These are phyloP conservation scores for Torulaspora indica DNA, from an alignment of 805 yeast species.

Conservation along the genomic window DNA sequence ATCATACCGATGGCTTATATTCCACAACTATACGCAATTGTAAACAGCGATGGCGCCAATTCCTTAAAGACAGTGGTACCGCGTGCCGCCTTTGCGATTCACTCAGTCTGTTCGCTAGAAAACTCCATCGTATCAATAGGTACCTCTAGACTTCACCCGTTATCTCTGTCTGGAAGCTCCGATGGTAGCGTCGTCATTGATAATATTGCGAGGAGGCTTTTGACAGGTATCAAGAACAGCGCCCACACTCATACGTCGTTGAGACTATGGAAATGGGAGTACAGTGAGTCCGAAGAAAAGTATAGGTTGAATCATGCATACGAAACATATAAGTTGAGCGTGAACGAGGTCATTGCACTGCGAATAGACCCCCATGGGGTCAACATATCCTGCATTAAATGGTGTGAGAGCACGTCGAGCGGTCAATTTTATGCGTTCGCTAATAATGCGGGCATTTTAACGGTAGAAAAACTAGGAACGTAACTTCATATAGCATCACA, in stretches of 20 bases:
- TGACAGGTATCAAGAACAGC: conserved; percentile 36
- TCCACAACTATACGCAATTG: conserved; percentile 37
- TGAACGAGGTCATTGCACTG: conserved; percentile 29
- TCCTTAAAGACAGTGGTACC: conserved; percentile 38
- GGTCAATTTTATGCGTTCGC: conserved; percentile 44
- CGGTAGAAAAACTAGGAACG: conserved; percentile 25
- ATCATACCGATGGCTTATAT: conserved; percentile 30
- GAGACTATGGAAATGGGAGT: conserved; percentile 41
- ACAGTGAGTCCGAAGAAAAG: conserved; percentile 36
- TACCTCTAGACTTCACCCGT: conserved; percentile 44
- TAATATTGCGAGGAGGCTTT: conserved; percentile 38
- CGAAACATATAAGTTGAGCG: conserved; percentile 34
- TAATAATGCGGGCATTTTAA: conserved; percentile 33
- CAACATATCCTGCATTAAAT: conserved; percentile 45
- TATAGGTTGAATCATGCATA: conserved; percentile 41
- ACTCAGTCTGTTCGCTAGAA: conserved; percentile 38
- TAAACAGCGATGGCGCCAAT: conserved; percentile 41
- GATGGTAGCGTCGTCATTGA: conserved; percentile 46
- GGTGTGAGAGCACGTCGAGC: conserved; percentile 48
- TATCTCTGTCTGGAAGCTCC: conserved; percentile 44
- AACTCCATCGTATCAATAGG: conserved; percentile 41
- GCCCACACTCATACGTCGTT: conserved; percentile 30
- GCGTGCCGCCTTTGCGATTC: conserved; percentile 35
- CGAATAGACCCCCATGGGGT: conserved; percentile 48
- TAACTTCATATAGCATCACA: not conserved